phyloP scores from a whole-genome alignment of 108 stramenopile genomes.

The Discostella stelligeroides region DNA sequence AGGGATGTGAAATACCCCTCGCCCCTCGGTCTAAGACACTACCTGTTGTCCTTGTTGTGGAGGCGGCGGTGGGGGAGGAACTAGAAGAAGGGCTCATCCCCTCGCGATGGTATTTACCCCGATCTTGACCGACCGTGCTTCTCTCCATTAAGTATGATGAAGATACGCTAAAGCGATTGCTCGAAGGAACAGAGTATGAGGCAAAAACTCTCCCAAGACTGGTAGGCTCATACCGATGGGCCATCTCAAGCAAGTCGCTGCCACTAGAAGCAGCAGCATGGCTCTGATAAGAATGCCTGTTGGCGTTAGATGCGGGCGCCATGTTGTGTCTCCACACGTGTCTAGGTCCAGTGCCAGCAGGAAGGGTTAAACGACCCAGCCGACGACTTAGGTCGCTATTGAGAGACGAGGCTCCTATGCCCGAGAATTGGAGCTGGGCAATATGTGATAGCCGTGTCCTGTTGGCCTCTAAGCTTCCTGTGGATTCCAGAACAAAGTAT shows the following conservation, averaged over 20 bases:
- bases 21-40: neutral
- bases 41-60: neutral
- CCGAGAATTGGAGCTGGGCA: conserved; percentile 48
- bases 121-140: too few relatives aligned
- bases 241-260: too few relatives aligned
- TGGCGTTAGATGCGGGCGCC: neutral
- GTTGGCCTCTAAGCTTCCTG: conserved; percentile 41
- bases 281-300: too few relatives aligned
- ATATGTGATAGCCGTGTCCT: conserved; percentile 45
- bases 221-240: too few relatives aligned
- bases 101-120: neutral
- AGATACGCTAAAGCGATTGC: too few relatives aligned
- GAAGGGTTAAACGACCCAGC: conserved; percentile 4
- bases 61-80: neutral
- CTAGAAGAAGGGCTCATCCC: neutral
- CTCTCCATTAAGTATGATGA: too few relatives aligned
- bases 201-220: too few relatives aligned
- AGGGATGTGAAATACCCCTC: neutral
- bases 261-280: neutral
- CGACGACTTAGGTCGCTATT: conserved; percentile 4
- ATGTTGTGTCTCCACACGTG: neutral
- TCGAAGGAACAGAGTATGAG: too few relatives aligned
- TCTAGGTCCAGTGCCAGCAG: neutral
- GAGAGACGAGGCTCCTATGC: conserved; percentile 40
- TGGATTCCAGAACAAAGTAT: neutral